phyloP scores from a whole-genome alignment of 1,139 yeast genomes.

The Yamadazyma mexicana region DNA sequence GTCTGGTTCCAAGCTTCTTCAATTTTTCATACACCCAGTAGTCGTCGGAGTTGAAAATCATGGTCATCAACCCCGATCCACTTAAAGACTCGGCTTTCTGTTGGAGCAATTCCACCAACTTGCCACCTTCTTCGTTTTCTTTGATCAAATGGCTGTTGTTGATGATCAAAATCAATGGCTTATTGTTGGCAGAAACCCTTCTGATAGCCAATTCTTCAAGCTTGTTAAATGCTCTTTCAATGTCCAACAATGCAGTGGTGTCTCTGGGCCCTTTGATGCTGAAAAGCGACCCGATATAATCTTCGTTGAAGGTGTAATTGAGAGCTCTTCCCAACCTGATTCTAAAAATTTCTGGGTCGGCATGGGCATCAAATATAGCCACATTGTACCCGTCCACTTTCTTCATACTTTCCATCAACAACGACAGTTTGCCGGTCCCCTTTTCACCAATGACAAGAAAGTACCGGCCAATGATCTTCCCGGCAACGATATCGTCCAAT shows the following conservation, averaged over 20 bases:
- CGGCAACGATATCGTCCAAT: constrained; percentile 65
- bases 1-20: constrained; percentile 68
- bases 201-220: constrained; percentile 70
- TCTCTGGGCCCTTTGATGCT: constrained; percentile 87
- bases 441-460: constrained; percentile 78
- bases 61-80: constrained; percentile 74
- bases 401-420: constrained; percentile 68
- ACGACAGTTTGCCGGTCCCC: constrained; percentile 83
- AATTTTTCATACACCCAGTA: constrained; percentile 85
- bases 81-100: constrained; percentile 81
- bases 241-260: constrained; percentile 77
- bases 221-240: constrained; percentile 78
- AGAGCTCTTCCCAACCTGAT: constrained; percentile 75
- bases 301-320: constrained; percentile 74
- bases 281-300: constrained; percentile 78
- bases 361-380: constrained; percentile 77
- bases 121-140: constrained; percentile 69
- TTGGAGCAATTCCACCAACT: constrained; percentile 73
- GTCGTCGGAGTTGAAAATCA: constrained; percentile 79
- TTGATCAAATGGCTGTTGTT: constrained; percentile 75
- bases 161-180: constrained; percentile 68
- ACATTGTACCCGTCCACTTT: constrained; percentile 65
- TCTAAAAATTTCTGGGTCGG: constrained; percentile 82
- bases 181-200: constrained; percentile 34
- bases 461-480: constrained; percentile 65